Base-by-base conservation (phyloP, 2,329 filamentous ascomycete genomes). In the Shiraia sp. region DNA sequence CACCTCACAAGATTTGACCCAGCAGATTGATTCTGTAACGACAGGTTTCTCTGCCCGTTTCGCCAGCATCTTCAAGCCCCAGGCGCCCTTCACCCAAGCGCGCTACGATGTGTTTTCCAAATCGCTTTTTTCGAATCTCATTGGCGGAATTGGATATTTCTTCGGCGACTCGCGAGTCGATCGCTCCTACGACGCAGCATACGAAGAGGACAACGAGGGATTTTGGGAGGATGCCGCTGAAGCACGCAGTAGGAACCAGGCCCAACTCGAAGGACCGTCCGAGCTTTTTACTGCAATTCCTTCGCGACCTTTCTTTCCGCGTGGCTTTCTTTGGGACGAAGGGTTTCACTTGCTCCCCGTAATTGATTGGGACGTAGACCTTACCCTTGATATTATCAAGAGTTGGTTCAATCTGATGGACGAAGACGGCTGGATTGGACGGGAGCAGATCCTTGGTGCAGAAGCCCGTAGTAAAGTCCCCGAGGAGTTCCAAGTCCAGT, bases 361-460 rank as follows among this genome's bases (percentile, higher is more conserved):
- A 39, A 80, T 90, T 14, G 92, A 99, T 53, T 99, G 91, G 88
- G 93, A 99, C 65, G 82, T 90, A 37, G 91, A 96, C 62, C 79
- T 97, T 27, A 79, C 74, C 0, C 76, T 85, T 35, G 90, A 96
- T 50, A 90, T 99, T 52, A 81, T 97, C 49, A 88, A 87, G 72
- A 96, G 89, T 71, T 99, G 93, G 93, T 95, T 95, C 74, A 90
- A 86, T 51, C 81, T 95, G 13, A 96, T 97, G 81, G 93, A 99
- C 54, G 87, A 93, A 12, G 90, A 97, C 66, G 93, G 93, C 39
- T 99, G 93, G 93, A 97, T 99, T 64, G 89, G 86, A 3, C 86
- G 93, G 36, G 93, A 99, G 74, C 91, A 96, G 72, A 97, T 99
- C 45, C 80, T 99, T 2, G 93, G 93, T 2, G 72, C 80, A 2